These are phyloP conservation scores for Cladorrhinum sp. DNA, from an alignment of 2,329 filamentous ascomycete genomes.

Conservation along the genomic window DNA sequence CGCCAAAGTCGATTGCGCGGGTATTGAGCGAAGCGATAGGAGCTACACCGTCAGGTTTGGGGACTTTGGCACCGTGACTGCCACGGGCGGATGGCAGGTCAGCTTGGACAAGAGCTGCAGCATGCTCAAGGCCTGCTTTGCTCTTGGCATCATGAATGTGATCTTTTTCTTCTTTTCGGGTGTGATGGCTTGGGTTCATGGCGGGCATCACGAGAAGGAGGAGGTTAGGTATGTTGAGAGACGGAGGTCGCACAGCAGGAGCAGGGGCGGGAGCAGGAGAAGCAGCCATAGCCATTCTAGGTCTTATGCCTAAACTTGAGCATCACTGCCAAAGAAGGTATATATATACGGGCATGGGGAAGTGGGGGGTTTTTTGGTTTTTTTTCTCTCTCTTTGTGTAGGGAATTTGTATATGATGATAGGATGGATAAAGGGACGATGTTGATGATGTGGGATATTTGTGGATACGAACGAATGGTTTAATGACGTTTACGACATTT, in stretches of 20 bases:
- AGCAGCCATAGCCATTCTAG: slow-evolving; percentile 50
- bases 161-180: slow-evolving; percentile 78
- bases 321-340: neutral
- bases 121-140: slow-evolving; percentile 89
- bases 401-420: neutral
- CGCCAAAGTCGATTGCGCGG: slow-evolving; percentile 63
- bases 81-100: slow-evolving; percentile 48
- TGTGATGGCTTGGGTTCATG: slow-evolving; percentile 63
- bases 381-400: too few species aligned
- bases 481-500: neutral
- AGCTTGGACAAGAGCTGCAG: slow-evolving; percentile 73
- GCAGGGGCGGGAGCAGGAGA: slow-evolving; percentile 29
- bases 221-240: slow-evolving; percentile 52
- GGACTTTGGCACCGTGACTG: slow-evolving; percentile 59
- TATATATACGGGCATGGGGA: neutral
- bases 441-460: neutral
- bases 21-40: slow-evolving; percentile 45
- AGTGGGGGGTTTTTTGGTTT: neutral
- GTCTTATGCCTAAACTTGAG: slow-evolving; percentile 43
- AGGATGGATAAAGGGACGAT: neutral
- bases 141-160: slow-evolving; percentile 83
- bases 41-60: slow-evolving; percentile 59
- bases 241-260: slow-evolving; percentile 33
- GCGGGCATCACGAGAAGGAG: slow-evolving; percentile 42
- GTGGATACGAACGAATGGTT: neutral